These are phyloP conservation scores for Aspergillus taichungensis DNA, from an alignment of 495 filamentous ascomycete species.

Conservation along the genomic window DNA sequence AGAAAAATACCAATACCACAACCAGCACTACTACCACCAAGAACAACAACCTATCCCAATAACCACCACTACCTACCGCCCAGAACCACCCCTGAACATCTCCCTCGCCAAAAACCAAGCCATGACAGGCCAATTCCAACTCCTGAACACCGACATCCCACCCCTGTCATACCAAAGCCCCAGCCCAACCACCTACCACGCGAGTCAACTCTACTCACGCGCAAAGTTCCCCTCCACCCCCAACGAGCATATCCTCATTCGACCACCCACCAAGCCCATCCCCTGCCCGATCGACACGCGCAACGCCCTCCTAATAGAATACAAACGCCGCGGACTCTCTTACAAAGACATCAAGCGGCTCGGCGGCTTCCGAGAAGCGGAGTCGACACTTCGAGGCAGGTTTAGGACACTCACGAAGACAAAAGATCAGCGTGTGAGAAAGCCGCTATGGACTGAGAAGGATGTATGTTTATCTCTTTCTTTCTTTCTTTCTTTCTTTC, in stretches of 20 bases:
- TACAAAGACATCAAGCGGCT: slow-evolving; percentile 69
- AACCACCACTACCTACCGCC: background rate
- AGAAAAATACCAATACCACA: too few species aligned
- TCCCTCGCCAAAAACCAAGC: background rate
- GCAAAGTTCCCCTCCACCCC: background rate
- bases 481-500: background rate
- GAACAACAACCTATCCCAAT: background rate
- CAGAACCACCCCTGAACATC: background rate
- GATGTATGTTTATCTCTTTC: slow-evolving; percentile 56
- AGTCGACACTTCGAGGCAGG: slow-evolving; percentile 79
- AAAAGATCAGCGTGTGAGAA: slow-evolving; percentile 63
- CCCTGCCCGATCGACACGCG: slow-evolving; percentile 25
- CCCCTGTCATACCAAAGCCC: background rate
- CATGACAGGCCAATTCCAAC: background rate
- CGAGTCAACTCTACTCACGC: background rate
- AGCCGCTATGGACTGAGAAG: slow-evolving; percentile 63
- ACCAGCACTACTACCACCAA: too few species aligned
- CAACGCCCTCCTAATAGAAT: slow-evolving; percentile 57
- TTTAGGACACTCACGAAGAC: slow-evolving; percentile 72
- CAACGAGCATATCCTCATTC: too few species aligned
- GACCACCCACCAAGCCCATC: background rate
- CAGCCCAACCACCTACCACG: background rate
- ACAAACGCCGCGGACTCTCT: slow-evolving; percentile 56
- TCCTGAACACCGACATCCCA: background rate
- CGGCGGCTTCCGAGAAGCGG: slow-evolving; percentile 65